Evolutionary conservation across 2,329 filamentous ascomycete species (phyloP).

Genomic region (Dothideomycetidae sp.): DNA sequence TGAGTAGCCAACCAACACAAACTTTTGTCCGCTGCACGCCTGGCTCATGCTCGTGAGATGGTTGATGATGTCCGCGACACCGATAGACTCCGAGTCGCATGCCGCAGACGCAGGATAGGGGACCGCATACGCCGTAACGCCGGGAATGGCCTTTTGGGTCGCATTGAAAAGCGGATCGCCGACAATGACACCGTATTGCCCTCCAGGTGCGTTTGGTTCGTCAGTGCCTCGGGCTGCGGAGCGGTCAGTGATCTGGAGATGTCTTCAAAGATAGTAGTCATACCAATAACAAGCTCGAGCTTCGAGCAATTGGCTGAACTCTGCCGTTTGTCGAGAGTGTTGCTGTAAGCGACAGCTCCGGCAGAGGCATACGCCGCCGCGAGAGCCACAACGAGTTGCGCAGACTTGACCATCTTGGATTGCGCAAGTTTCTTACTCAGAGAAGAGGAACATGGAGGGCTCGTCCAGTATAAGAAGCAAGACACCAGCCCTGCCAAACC

Average conservation of each 20-base stretch:
- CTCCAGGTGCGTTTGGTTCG: slow-evolving; percentile 2
- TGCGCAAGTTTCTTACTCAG: too few species aligned
- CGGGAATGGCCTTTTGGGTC: neutral
- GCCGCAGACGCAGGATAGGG: slow-evolving; percentile 2
- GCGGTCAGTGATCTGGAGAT: neutral
- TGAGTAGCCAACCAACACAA: slow-evolving; percentile 6
- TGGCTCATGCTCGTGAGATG: neutral
- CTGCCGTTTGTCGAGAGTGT: too few species aligned
- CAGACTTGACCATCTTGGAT: too few species aligned
- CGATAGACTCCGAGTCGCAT: neutral
- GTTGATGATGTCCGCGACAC: slow-evolving; percentile 2
- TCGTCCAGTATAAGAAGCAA: too few species aligned
- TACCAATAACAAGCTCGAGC: slow-evolving; percentile 7
- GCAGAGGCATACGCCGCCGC: too few species aligned
- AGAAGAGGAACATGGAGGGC: too few species aligned
- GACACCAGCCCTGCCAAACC: too few species aligned
- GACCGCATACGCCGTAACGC: slow-evolving; percentile 3
- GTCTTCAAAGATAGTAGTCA: neutral
- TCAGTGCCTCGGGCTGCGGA: slow-evolving; percentile 4
- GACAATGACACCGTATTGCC: neutral
- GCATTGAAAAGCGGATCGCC: slow-evolving; percentile 3
- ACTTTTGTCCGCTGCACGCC: slow-evolving; percentile 4
- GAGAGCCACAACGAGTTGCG: too few species aligned
- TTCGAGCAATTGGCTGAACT: slow-evolving; percentile 2
- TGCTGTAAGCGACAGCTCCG: too few species aligned